Evolutionary conservation across 129 eudicot genomes (phyloP).

Genomic region (Flaveria robusta): DNA sequence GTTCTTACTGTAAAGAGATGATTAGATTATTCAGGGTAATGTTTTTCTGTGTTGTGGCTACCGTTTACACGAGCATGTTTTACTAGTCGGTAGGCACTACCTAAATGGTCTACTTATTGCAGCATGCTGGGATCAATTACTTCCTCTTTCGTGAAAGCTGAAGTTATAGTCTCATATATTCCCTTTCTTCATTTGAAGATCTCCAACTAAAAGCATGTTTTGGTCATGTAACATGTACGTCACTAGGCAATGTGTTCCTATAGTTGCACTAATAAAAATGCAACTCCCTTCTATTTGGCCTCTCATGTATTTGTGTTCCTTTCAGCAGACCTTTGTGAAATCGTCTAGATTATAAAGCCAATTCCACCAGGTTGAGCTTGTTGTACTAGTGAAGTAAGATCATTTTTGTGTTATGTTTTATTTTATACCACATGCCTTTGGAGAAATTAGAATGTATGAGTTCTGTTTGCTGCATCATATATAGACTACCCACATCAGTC

Average conservation of each 20-base stretch:
- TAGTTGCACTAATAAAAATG: not conserved
- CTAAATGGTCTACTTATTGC: conserved; percentile 10
- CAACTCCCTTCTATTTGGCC: conserved; percentile 11
- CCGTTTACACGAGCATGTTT: conserved; percentile 8
- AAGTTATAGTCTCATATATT: conserved; percentile 16
- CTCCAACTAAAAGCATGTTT: conserved; percentile 18
- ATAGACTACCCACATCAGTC: not conserved
- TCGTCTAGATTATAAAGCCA: conserved; percentile 21
- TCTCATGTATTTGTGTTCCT: conserved; percentile 12
- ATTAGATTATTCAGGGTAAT: conserved; percentile 2
- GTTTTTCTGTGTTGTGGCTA: not conserved
- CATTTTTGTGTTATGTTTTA: conserved; percentile 14
- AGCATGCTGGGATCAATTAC: conserved; percentile 8
- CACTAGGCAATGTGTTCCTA: conserved; percentile 22
- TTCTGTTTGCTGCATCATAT: conserved; percentile 19
- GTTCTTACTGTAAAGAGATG: not conserved
- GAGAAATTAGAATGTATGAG: not conserved
- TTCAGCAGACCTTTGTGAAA: not conserved
- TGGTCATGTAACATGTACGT: conserved; percentile 1
- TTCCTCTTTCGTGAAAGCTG: not conserved
- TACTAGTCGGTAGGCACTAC: conserved; percentile 8
- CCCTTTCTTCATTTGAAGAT: not conserved
- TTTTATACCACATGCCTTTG: conserved; percentile 2
- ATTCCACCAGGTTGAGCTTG: conserved; percentile 21
- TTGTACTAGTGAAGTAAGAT: conserved; percentile 1